Conservation (phyloP, 257 asterid genomes). For the Nicotiana tabacum region DNA sequence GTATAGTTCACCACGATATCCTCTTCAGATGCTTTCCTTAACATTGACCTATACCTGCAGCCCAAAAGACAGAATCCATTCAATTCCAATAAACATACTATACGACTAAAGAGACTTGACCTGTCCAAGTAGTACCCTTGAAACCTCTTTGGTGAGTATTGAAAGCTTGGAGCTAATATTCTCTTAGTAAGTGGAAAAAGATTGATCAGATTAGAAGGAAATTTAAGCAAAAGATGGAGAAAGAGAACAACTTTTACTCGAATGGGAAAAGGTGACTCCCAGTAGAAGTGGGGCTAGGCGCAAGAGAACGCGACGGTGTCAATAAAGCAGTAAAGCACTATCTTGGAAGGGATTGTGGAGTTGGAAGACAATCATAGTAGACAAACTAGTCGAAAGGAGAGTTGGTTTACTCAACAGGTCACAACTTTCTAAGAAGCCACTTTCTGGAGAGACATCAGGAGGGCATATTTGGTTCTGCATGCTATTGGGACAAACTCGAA, state of each 20-base stretch:
- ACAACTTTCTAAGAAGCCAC: not conserved
- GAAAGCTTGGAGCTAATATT: not conserved
- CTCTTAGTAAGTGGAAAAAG: not conserved
- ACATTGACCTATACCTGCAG: constrained; percentile 63
- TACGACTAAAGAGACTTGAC: no score
- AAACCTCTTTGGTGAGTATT: not conserved
- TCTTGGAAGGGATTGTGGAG: constrained; percentile 4
- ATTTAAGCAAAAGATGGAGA: not conserved
- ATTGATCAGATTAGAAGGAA: not conserved
- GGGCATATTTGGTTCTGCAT: not conserved
- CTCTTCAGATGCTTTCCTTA: constrained; percentile 49
- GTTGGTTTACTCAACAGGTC: not conserved
- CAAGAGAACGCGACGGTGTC: not conserved
- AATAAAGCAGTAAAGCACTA: not conserved
- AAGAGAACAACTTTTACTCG: not conserved
- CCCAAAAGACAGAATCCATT: not conserved
- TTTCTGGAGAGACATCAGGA: not conserved
- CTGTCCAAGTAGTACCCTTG: not conserved
- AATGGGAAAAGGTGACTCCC: constrained; percentile 2
- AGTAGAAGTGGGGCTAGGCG: not conserved
- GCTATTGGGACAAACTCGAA: not conserved
- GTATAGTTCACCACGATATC: constrained; percentile 49
- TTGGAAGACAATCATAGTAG: not conserved
- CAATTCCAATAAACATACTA: not conserved
- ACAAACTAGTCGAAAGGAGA: not conserved